These are phyloP conservation scores for Musa itinerans DNA, from an alignment of 176 grass and related monocot genomes.

Conservation along the genomic window DNA sequence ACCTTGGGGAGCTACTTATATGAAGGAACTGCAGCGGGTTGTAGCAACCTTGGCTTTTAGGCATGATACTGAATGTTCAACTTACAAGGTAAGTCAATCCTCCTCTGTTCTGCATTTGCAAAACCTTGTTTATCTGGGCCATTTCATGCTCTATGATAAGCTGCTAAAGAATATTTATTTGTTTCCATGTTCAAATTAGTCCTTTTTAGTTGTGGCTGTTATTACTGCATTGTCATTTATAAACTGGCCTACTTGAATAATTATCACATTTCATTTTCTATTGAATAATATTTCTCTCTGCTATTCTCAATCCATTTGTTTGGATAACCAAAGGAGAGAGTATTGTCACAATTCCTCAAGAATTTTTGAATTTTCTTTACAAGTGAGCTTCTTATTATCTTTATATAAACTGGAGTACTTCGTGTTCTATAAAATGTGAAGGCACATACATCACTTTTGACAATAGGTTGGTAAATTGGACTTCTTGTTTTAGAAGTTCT, in stretches of 20 bases:
- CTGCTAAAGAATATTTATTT: background rate
- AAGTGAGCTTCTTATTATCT: too few species aligned
- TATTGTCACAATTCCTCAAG: background rate
- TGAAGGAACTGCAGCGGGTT: conserved; percentile 83
- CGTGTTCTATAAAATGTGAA: background rate
- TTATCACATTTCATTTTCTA: background rate
- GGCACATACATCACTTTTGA: background rate
- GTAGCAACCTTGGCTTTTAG: conserved; percentile 74
- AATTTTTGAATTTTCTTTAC: background rate
- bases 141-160: background rate
- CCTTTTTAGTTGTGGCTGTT: too few species aligned
- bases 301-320: background rate
- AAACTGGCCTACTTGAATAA: background rate
- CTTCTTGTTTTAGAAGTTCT: too few species aligned
- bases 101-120: conserved; percentile 8
- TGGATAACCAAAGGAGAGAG: background rate
- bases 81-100: conserved; percentile 58
- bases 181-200: too few species aligned
- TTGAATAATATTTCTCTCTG: background rate
- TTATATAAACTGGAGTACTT: too few species aligned
- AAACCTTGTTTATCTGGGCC: background rate
- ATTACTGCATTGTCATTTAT: too few species aligned
- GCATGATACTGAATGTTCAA: conserved; percentile 60
- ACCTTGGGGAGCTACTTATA: conserved; percentile 68
- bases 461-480: too few species aligned